Conservation (phyloP, 2,329 filamentous ascomycete genomes). For the Colletotrichum navitas region DNA sequence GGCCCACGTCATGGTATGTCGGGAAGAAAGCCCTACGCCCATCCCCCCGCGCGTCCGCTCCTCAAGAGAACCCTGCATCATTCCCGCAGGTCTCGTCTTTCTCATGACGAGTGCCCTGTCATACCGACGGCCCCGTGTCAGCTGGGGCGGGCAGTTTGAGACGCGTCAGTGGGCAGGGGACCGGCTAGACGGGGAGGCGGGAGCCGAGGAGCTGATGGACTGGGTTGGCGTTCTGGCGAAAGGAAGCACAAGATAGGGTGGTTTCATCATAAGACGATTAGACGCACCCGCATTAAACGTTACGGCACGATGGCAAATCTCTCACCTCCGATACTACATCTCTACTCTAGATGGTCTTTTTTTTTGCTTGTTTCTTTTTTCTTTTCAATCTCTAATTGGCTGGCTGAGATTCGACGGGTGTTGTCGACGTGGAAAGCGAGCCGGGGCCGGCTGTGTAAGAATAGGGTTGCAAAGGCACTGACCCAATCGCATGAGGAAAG, state of each 20-base stretch:
- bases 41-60: neutral
- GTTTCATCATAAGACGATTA: constrained; percentile 25
- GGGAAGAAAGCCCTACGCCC: neutral
- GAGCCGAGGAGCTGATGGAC: neutral
- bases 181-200: neutral
- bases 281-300: constrained; percentile 36
- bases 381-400: constrained; percentile 6
- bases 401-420: constrained; percentile 7
- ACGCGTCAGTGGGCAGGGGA: neutral
- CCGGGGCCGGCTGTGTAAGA: constrained; percentile 37
- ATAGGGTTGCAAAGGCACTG: constrained; percentile 30
- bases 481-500: constrained; percentile 15
- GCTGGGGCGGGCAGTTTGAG: neutral
- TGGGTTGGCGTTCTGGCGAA: constrained; percentile 8
- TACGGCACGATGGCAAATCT: constrained; percentile 12
- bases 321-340: constrained; percentile 24
- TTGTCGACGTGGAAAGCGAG: constrained; percentile 11
- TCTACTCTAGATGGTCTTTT: constrained; percentile 39
- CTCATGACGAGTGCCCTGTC: neutral
- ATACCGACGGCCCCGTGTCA: neutral
- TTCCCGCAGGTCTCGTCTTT: neutral
- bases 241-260: neutral
- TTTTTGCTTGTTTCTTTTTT: constrained; percentile 8
- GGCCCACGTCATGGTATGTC: too few relatives aligned
- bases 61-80: neutral